These are phyloP conservation scores for Musa itinerans DNA, from an alignment of 176 grass and related monocot species.

Conservation along the genomic window DNA sequence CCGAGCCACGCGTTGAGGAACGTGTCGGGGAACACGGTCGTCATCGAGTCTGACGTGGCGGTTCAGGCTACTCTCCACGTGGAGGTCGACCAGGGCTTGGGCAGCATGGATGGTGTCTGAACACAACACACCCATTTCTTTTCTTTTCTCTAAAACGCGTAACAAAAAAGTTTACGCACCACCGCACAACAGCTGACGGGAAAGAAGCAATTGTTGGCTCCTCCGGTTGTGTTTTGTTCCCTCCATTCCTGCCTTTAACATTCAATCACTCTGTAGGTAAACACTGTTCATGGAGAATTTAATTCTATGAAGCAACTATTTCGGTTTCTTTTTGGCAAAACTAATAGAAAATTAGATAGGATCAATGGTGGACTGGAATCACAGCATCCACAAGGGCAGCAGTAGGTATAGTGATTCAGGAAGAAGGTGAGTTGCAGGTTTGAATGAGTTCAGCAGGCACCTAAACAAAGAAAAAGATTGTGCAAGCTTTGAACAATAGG, in stretches of 20 bases:
- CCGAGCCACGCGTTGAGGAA: conserved; percentile 60
- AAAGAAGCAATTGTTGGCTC: not conserved
- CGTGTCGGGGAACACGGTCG: conserved; percentile 57
- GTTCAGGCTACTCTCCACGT: conserved; percentile 73
- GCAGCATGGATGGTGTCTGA: not conserved
- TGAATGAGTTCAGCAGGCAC: not conserved
- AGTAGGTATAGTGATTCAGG: not conserved
- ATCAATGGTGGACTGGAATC: not conserved
- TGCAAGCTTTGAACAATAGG: not conserved
- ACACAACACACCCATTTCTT: not conserved
- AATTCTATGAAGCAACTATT: too few species aligned
- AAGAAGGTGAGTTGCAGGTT: not conserved
- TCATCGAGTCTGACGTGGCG: conserved; percentile 52
- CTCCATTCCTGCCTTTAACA: too few species aligned
- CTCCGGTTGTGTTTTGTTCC: not conserved
- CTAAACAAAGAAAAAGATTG: not conserved
- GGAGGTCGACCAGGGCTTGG: conserved; percentile 63
- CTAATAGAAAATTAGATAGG: not conserved
- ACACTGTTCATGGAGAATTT: too few species aligned
- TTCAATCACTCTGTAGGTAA: too few species aligned
- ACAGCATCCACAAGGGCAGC: not conserved
- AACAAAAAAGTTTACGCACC: too few species aligned
- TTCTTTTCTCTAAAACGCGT: too few species aligned
- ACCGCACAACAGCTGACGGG: not conserved
- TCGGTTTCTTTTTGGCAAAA: not conserved